Conservation (phyloP, 2,329 filamentous ascomycete genomes). For the Xylariaceae sp. region DNA sequence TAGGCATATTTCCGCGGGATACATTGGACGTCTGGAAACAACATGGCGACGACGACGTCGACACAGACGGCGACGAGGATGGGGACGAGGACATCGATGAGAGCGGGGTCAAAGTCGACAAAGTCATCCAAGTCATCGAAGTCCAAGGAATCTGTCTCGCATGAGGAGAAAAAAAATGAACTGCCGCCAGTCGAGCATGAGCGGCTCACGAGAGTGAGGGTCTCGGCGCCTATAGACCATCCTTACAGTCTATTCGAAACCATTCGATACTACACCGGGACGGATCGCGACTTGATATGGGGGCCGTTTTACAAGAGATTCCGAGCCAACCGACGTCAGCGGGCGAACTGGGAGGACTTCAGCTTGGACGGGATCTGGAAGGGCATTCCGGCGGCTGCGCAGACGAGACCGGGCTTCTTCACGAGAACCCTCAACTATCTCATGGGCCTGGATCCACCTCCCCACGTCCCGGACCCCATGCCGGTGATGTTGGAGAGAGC, state of each 20-base stretch:
- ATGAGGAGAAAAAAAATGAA: background rate
- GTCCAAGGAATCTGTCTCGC: background rate
- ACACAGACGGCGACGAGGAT: too few species aligned
- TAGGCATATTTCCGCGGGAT: background rate
- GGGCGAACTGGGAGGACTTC: constrained; percentile 3
- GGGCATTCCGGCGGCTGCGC: constrained; percentile 9
- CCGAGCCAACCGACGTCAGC: constrained; percentile 7
- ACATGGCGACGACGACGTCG: background rate
- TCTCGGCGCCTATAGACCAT: background rate
- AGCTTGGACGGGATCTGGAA: constrained; percentile 13
- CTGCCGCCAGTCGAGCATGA: constrained; percentile 9
- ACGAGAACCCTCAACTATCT: background rate
- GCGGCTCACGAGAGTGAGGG: background rate
- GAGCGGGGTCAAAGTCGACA: too few species aligned
- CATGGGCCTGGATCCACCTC: constrained; percentile 2
- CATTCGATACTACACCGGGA: constrained; percentile 3
- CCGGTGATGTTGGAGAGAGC: background rate
- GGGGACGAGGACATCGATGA: too few species aligned
- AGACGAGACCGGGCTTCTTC: constrained; percentile 11
- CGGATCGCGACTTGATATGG: constrained; percentile 17
- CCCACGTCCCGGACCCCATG: constrained; percentile 1
- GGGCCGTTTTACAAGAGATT: constrained; percentile 17
- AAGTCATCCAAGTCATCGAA: too few species aligned
- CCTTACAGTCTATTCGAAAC: constrained; percentile 2
- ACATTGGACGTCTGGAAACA: background rate